Conservation (phyloP, 306 rosid genomes). For the Oemleria cerasiformis region DNA sequence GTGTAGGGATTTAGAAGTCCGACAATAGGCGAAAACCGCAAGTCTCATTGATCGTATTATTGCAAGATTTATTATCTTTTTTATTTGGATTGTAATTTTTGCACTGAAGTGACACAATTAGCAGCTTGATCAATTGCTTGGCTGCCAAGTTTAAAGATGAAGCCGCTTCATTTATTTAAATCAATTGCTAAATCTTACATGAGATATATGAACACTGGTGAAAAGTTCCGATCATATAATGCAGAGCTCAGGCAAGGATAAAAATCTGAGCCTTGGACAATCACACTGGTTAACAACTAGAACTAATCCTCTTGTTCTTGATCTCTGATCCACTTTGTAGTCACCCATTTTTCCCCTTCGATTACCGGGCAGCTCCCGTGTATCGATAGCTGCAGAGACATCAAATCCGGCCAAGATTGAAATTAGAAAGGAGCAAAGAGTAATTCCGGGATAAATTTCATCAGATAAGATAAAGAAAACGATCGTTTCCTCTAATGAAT, state of each 20-base stretch:
- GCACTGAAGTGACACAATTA: background rate
- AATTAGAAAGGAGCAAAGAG: background rate
- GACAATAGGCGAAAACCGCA: background rate
- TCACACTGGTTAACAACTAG: background rate
- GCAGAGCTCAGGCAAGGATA: background rate
- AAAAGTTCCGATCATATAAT: background rate
- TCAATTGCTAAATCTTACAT: background rate
- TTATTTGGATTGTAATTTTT: background rate
- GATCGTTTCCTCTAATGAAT: background rate
- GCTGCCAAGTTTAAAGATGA: too few species aligned
- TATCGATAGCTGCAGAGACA: constrained; percentile 63
- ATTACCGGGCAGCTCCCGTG: constrained; percentile 92
- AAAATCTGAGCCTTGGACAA: constrained; percentile 1
- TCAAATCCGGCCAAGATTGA: constrained; percentile 12
- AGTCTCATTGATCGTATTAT: background rate
- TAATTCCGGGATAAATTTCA: background rate
- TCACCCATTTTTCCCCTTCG: constrained; percentile 89
- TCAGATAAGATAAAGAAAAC: background rate
- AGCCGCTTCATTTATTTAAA: background rate
- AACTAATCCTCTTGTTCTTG: constrained; percentile 39
- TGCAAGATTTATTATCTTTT: background rate
- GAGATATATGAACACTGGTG: background rate
- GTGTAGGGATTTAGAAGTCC: background rate
- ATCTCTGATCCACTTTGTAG: constrained; percentile 88
- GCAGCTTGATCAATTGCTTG: too few species aligned